Base-by-base conservation (phyloP, 441 rosid genomes). In the Arabidopsis lyrata region DNA sequence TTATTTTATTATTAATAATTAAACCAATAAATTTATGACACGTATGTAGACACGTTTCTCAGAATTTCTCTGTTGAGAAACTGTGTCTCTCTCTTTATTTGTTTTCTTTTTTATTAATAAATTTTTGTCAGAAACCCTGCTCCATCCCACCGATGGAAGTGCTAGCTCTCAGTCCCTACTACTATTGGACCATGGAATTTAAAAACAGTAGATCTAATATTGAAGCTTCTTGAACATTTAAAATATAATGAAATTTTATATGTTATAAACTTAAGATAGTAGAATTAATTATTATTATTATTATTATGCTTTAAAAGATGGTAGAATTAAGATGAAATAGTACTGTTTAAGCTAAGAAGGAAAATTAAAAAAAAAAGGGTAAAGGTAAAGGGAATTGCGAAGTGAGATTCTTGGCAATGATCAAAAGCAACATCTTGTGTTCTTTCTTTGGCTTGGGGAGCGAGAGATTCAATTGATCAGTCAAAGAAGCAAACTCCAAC, bases 401-500 rank as follows among this genome's bases (percentile, higher is more conserved):
- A 78, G 67, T 73, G 74, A 78, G 74, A 72, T 77, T 72, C 81
- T 78, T 73, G 29, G 75, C 70, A 73, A 73, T 78, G 81, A 78
- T 73, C 78, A 78, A 78, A 78, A 78, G 81, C 81, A 78, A 78
- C 74, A 78, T 62, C 18, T 62, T 73, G 60, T 66, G 81, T 78
- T 68, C 77, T 78, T 78, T 68, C 70, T 68, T 78, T 68, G 66
- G 81, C 71, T 68, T 78, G 74, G 70, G 74, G 70, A 72, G 13
- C 39, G 74, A 73, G 66, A 78, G 74, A 78, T 78, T 68, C 78
- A 67, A 61, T 78, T 73, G 70, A 78, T 78, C 81, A 73, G 77
- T 78, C 81, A 78, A 78, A 78, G 70, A 73, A 78, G 81, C 74
- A 78, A 78, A 72, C 77, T 78, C 78, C 56, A 67, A 67, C 70